phyloP scores from a whole-genome alignment of 441 rosid species.

The Macaranga tanarius region DNA sequence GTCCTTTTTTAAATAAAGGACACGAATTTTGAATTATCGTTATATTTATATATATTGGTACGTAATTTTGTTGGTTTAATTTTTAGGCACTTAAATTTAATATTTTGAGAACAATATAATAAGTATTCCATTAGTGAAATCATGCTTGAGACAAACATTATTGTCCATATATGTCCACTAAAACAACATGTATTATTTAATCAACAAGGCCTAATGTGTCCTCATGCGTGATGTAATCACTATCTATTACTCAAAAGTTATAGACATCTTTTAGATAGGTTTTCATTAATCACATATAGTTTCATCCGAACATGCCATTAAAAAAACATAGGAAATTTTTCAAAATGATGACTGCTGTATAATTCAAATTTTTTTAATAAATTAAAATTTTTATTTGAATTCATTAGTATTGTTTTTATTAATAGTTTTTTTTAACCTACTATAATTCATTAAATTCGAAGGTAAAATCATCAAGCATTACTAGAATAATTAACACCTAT shows the following conservation, averaged over 20 bases:
- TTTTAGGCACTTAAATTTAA: background rate
- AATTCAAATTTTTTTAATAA: too few species aligned
- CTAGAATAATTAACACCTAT: too few species aligned
- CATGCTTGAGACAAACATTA: constrained; percentile 9
- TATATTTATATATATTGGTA: too few species aligned
- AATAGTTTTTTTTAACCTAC: too few species aligned
- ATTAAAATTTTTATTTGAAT: too few species aligned
- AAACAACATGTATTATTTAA: constrained; percentile 9
- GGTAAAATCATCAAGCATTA: too few species aligned
- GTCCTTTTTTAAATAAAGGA: background rate
- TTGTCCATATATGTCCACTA: constrained; percentile 3
- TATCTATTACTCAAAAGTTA: background rate
- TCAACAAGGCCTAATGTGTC: background rate
- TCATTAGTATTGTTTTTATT: too few species aligned
- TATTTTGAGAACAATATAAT: background rate
- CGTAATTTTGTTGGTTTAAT: background rate
- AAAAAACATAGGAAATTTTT: too few species aligned
- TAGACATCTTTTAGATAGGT: background rate
- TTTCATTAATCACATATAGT: background rate
- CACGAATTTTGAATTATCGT: too few species aligned
- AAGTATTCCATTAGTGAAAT: background rate
- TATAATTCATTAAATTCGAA: too few species aligned
- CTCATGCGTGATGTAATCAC: constrained; percentile 17
- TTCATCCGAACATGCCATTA: too few species aligned
- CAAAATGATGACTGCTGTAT: too few species aligned